phyloP scores from a whole-genome alignment of 805 yeast species.

The Danielia oregonensis region DNA sequence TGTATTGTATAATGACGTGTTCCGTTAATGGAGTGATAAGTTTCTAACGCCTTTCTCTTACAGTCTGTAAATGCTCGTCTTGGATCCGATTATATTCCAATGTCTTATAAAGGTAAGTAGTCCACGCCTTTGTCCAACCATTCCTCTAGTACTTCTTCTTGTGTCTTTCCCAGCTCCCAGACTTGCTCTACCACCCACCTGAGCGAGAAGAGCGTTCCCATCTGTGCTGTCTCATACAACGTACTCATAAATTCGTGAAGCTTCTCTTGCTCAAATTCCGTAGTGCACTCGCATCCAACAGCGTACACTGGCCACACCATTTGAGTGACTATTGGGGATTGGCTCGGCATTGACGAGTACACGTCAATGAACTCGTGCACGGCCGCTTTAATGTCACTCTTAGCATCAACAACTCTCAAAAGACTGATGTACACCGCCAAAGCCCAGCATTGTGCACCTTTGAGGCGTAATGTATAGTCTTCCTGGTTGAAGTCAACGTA shows the following conservation, averaged over 20 bases:
- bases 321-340: slow-evolving; percentile 50
- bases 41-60: too few species aligned
- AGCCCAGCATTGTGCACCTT: slow-evolving; percentile 58
- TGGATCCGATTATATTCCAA: too few species aligned
- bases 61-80: too few species aligned
- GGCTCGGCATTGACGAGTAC: slow-evolving; percentile 43
- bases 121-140: slow-evolving; percentile 53
- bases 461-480: slow-evolving; percentile 37
- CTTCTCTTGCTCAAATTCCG: slow-evolving; percentile 25
- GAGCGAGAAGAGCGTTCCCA: slow-evolving; percentile 50
- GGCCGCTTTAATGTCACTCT: slow-evolving; percentile 25
- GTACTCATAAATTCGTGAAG: slow-evolving; percentile 35
- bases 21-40: too few species aligned
- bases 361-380: slow-evolving; percentile 46
- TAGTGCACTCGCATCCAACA: slow-evolving; percentile 42
- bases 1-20: too few species aligned
- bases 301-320: slow-evolving; percentile 63
- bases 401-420: slow-evolving; percentile 16
- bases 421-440: slow-evolving; percentile 31
- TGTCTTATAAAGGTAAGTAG: slow-evolving; percentile 42
- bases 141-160: slow-evolving; percentile 43
- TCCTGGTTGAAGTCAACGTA: slow-evolving; percentile 29
- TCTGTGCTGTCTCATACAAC: slow-evolving; percentile 45
- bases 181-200: slow-evolving; percentile 40
- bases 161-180: slow-evolving; percentile 42